Base-by-base conservation (phyloP, 371 early-diverging fungal species). In the Apophysomyces elegans region DNA sequence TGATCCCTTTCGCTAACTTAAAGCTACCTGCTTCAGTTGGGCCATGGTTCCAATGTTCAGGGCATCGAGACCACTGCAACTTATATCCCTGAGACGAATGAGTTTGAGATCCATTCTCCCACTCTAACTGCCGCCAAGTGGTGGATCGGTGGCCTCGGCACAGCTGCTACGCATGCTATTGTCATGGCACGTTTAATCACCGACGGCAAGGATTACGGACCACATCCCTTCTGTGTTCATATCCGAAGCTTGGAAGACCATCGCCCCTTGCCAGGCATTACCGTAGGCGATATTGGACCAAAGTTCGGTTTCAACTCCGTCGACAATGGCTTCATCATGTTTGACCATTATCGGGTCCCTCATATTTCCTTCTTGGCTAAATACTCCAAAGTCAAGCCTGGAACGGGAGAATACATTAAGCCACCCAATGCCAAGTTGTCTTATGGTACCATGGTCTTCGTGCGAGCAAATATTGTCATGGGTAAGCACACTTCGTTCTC, bases 141-240 rank as follows among this genome's bases (percentile, higher is more conserved):
- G 93, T 95, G 96, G 96, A 93, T 94, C 69, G 96, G 96, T 67
- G 95, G 95, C 39, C 80, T 91, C 0, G 93, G 92, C 35, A 88
- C 88, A 63, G 86, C 90, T 26, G 91, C 92, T 1, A 95, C 90
- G 7, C 93, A 93, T 69, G 88, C 90, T 36, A 82, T 89, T 66
- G 92, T 95, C 37, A 91, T 90, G 89, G 92, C 93, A 9, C 86
- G 88, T 58, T 74, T 95, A 37, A 80, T 91, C 14, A 84, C 89
- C 58, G 73, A 84, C 39, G 92, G 91, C 46, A 90, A 90, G 67
- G 77, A 84, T 61, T 75, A 85, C 63, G 95, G 95, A 0, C 88
- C 90, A 4, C 90, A 91, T 68, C 87, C 90, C 6, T 90, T 94
- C 56, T 69, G 93, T 11, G 91, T 94, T 35, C 95, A 85, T 7